Evolutionary conservation across 139 green algal genomes (phyloP), one percentile per base, ranked within the genome.

Genomic region (Coelastrella sp.): DNA sequence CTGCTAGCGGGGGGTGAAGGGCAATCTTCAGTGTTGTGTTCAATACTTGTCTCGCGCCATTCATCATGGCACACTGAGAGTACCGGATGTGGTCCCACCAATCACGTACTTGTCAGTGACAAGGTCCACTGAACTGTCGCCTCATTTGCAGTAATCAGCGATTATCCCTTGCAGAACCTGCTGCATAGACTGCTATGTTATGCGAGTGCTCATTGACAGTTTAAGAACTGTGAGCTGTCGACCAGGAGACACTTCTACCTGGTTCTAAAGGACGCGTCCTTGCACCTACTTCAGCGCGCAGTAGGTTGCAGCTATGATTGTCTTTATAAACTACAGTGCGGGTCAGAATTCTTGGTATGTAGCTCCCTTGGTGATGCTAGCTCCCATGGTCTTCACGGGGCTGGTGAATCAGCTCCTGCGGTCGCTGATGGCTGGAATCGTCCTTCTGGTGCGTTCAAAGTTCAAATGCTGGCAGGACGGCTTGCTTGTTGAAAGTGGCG

Each of bases 321-420:
- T 80, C 2, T 80, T 80, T 58, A 80, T 80, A 17, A 80, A 80
- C 14, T 58, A 58, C 8, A 80, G 23, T 80, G 74, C 22, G 23
- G 74, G 74, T 5, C n/a, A 58, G 22, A 80, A 80, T 19, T 80
- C 74, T 7, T 80, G 74, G 74, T 80, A 59, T 58, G 74, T 80
- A 58, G 74, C 74, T 7, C 74, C 74, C 7, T 57, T 58, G 19
- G 58, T 80, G 74, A 57, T 80, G 74, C 74, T 80, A 23, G 74
- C 23, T 13, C 23, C 74, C 23, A 59, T 59, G 22, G 7, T 80
- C 23, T 8, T 80, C 14, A 80, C 22, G 16, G 74, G 74, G 6
- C 5, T 57, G 23, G 7, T 80, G 23, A 80, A 80, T 17, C 74
- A 80, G 19, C 74, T 80, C 7, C 74, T 80, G 74, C 22, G 74